phyloP scores from a whole-genome alignment of 768 basidiomycete species.

The Exsudoporus frostii region DNA sequence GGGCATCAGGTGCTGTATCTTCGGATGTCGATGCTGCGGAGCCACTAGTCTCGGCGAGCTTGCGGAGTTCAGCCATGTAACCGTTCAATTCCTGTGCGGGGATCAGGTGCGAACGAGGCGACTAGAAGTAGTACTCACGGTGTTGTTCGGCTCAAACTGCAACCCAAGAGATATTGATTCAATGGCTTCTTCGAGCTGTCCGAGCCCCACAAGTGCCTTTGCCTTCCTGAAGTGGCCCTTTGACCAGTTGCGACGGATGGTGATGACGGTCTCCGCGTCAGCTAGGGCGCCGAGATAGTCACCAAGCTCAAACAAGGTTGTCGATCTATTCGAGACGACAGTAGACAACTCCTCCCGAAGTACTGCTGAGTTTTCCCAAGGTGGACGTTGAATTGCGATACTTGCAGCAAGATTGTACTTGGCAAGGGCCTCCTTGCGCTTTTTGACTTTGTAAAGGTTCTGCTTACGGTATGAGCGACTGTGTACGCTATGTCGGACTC shows the following conservation, averaged over 20 bases:
- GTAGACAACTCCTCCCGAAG: conserved; percentile 91
- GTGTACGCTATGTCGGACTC: neutral
- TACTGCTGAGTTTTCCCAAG: conserved; percentile 83
- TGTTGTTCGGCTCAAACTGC: conserved; percentile 73
- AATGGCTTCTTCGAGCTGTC: conserved; percentile 66
- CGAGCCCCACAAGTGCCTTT: conserved; percentile 79
- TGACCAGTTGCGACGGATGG: conserved; percentile 82
- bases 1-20: neutral
- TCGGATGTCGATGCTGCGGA: neutral
- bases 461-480: conserved; percentile 31
- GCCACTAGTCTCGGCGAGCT: conserved; percentile 17
- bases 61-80: conserved; percentile 31
- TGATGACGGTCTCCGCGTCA: conserved; percentile 89
- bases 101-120: conserved; percentile 5
- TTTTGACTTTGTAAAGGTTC: conserved; percentile 75
- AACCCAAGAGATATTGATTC: conserved; percentile 82
- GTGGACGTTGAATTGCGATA: conserved; percentile 75
- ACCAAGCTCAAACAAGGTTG: conserved; percentile 73
- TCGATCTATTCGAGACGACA: conserved; percentile 87
- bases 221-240: conserved; percentile 96
- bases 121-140: conserved; percentile 35
- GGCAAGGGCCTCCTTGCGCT: conserved; percentile 67
- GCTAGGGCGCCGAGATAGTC: conserved; percentile 76
- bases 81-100: conserved; percentile 27
- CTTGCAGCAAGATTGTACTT: conserved; percentile 77